Evolutionary conservation across 148 eudicot genomes (phyloP).

Genomic region (Euryodendron excelsum): DNA sequence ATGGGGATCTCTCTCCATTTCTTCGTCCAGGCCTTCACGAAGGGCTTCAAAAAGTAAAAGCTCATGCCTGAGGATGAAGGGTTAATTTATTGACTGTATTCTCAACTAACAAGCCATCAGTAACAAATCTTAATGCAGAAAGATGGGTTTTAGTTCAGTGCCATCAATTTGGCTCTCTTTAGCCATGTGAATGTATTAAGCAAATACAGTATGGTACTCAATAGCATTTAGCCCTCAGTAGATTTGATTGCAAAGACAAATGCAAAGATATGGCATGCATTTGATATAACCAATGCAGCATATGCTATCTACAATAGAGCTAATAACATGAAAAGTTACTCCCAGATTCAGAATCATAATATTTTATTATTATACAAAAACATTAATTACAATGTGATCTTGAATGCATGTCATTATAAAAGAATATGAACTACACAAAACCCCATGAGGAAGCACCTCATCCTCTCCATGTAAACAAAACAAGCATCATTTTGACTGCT

Average conservation of each 20-base stretch:
- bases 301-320: not conserved
- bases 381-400: not conserved
- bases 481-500: no score
- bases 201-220: not conserved
- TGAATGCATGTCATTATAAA: not conserved
- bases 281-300: not conserved
- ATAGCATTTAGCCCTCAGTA: not conserved
- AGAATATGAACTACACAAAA: no score
- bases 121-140: not conserved
- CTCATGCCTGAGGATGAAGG: slow-evolving; percentile 54
- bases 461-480: not conserved
- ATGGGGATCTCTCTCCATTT: slow-evolving; percentile 73
- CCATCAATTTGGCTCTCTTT: not conserved
- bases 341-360: not conserved
- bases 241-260: not conserved
- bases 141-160: not conserved
- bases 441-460: no score
- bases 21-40: slow-evolving; percentile 86
- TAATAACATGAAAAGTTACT: not conserved
- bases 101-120: not conserved
- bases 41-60: slow-evolving; percentile 86
- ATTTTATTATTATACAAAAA: not conserved
- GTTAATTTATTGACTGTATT: not conserved
- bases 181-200: not conserved
- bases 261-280: not conserved